Percentiles rank a stretch among this genome's conserved stretches.
Evolutionary conservation across 108 stramenopile species (phyloP).

Genomic region (Seminavis robusta): DNA sequence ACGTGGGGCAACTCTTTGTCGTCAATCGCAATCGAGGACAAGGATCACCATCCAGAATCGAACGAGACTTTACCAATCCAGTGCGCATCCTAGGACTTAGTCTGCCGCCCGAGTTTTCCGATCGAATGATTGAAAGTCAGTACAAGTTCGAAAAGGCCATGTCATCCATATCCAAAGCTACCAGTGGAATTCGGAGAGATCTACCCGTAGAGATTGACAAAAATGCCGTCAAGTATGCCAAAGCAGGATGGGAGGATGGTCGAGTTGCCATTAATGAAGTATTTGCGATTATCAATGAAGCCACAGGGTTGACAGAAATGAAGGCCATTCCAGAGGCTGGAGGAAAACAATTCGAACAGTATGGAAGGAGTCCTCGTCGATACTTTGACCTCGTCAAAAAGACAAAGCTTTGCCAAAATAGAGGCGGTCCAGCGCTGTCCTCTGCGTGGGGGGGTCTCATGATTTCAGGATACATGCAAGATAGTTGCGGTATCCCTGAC

Average conservation of each 20-base stretch:
- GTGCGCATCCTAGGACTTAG: constrained; percentile 73
- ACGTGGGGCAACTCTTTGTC: constrained; percentile 53
- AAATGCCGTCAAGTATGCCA: constrained; percentile 34
- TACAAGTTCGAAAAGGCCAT: constrained; percentile 74
- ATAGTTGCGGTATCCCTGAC: constrained; percentile 82
- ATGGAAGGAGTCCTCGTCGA: constrained; percentile 63
- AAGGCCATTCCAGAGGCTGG: constrained; percentile 58
- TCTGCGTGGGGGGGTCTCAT: constrained; percentile 83
- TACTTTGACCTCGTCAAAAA: constrained; percentile 82
- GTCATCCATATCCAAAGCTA: constrained; percentile 50
- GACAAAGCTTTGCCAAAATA: constrained; percentile 82
- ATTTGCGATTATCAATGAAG: constrained; percentile 56
- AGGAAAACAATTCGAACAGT: constrained; percentile 61
- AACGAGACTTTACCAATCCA: constrained; percentile 78
- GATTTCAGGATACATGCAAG: constrained; percentile 80
- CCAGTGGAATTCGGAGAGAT: constrained; percentile 58
- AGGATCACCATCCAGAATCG: constrained; percentile 69
- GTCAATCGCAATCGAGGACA: constrained; percentile 51
- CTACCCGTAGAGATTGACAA: constrained; percentile 73
- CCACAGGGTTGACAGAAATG: constrained; percentile 66
- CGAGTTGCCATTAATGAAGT: constrained; percentile 74
- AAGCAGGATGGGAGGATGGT: constrained; percentile 80
- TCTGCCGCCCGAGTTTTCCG: constrained; percentile 78
- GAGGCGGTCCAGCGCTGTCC: constrained; percentile 43
- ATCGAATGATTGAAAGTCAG: constrained; percentile 76